These are phyloP conservation scores for Xerocomellus chrysenteron DNA, from an alignment of 768 basidiomycete genomes.

Conservation along the genomic window DNA sequence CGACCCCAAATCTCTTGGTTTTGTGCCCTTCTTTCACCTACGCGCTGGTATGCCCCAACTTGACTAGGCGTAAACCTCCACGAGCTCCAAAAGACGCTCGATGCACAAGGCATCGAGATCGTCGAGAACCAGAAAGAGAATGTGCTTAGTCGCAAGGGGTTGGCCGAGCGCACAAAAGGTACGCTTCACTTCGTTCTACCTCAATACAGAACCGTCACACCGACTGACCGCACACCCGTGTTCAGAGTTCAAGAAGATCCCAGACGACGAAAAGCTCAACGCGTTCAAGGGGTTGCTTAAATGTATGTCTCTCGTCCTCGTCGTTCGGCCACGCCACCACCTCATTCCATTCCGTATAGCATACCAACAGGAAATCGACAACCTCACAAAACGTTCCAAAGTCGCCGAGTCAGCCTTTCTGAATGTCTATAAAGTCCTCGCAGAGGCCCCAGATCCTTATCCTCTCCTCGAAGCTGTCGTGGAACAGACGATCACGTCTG, in stretches of 20 bases:
- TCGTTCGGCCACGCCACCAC: not conserved
- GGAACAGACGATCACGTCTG: slow-evolving; percentile 88
- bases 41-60: not conserved
- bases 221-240: not conserved
- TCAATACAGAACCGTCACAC: not conserved
- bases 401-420: slow-evolving; percentile 92
- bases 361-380: slow-evolving; percentile 96
- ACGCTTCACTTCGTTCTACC: not conserved
- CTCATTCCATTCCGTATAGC: slow-evolving; percentile 44
- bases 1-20: not conserved
- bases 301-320: slow-evolving; percentile 41
- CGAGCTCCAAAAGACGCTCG: slow-evolving; percentile 91
- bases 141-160: slow-evolving; percentile 86
- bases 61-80: slow-evolving; percentile 76
- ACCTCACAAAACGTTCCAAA: slow-evolving; percentile 89
- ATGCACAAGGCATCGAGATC: slow-evolving; percentile 89
- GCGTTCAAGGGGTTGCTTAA: slow-evolving; percentile 91
- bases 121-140: slow-evolving; percentile 99
- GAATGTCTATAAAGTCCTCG: slow-evolving; percentile 94
- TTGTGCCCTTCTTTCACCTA: not conserved
- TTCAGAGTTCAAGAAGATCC: slow-evolving; percentile 92
- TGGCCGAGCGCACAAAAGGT: slow-evolving; percentile 97
- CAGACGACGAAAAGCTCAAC: slow-evolving; percentile 83
- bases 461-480: slow-evolving; percentile 94
- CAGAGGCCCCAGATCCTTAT: slow-evolving; percentile 97